Base-by-base conservation (phyloP, 345 rosid species). In the Odontarrhena argentea region DNA sequence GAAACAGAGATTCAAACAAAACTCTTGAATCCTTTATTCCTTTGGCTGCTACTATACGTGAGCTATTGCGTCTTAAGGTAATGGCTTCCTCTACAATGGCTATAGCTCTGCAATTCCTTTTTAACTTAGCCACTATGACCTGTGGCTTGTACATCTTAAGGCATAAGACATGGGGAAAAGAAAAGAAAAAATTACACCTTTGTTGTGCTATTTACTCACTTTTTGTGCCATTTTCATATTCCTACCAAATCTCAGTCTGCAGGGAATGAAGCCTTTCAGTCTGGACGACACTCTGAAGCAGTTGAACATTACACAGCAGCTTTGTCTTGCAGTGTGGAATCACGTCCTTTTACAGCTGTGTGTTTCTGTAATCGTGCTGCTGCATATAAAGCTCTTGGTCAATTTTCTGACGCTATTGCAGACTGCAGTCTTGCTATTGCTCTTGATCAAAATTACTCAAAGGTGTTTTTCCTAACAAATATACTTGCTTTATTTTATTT, bases 301-400 rank as follows among this genome's bases (percentile, higher is more conserved):
- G 81, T 88, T 69, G 97, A 91, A 63, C 87, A 86, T 74, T 94
- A 94, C 72, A 83, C 93, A 51, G 84, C 88, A 61, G 97, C 97
- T 44, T 71, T 91, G 74, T 83, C 90, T 46, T 77, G 78, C 81
- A 83, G 81, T 57, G 81, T 87, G 74, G 96, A 94, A 74, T 88
- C 96, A 51, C 91, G 91, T 34, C 87, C 96, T 59, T 91, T 87
- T 79, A 87, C 96, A 26, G 99, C 97, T 54, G 79, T 88, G 70
- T 94, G 99, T 77, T 88, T 88, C 75, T 94, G 96, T 77, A 94
- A 91, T 79, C 96, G 99, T 72, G 97, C 99, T 72, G 97, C 96
- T 38, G 92, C 96, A 9, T 84, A 83, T 81, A 91, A 88, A 63
- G 87, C 91, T 40, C 61, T 86, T 75, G 88, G 93, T 68, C 96